Base-by-base conservation (phyloP, 75 land plant species). In the Larix kaempferi region DNA sequence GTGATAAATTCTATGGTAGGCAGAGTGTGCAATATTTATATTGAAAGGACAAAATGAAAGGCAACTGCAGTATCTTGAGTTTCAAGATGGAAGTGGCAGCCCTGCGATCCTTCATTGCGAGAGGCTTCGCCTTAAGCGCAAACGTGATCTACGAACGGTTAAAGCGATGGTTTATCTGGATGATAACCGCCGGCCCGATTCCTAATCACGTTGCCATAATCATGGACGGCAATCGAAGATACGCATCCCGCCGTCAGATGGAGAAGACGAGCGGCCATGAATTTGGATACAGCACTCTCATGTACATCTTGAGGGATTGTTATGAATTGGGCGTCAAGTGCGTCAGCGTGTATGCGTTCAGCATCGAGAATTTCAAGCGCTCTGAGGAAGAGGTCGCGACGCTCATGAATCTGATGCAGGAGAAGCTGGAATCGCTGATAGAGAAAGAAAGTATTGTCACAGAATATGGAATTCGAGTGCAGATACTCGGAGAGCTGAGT, bases 221-320 rank as follows among this genome's bases (percentile, higher is more conserved):
- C 78, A 87, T 87, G 89, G 89, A 87, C 56, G 89, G 89, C 0
- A 87, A 87, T 55, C 76, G 88, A 4, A 74, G 89, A 63, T 85
- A 56, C 59, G 88, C 88, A 23, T 76, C 64, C 14, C 58, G 56
- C 4, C 19, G 72, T 13, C 56, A 58, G 3, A 52, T 79, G 59
- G 62, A 59, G 62, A 75, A 82, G 54, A 57, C 72, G 29, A 52
- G 25, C 6, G 89, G 88, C 59, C 89, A 87, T 41, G 52, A 56
- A 12, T 75, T 39, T n/a, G 89, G 89, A 3, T 85, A 78, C 54
- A 35, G 55, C 6, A 56, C 65, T 39, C 84, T 87, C 22, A 63
- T 82, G n/a, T 44, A 60, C 3, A 79, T 56, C 15, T 76, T 87
- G 5, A 61, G 80, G 76, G 57, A 84, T 35, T 85, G 88, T 35